Evolutionary conservation across 192 early-diverging fungal species (phyloP), one percentile per base, ranked within the genome.

Genomic region (Rhizophlyctis rosea): DNA sequence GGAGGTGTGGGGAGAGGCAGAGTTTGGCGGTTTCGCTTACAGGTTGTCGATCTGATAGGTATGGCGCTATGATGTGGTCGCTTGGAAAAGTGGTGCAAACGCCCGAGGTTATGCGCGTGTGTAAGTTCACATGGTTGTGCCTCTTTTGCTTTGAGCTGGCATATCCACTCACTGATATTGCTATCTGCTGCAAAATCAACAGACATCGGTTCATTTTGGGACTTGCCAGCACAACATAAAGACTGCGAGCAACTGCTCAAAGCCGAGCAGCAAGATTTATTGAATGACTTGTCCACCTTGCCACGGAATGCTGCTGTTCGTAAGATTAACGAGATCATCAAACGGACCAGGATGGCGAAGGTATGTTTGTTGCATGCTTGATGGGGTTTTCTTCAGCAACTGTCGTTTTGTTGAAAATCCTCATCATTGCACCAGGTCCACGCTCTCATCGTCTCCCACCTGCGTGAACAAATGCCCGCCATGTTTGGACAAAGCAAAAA

Each of bases 51-150:
- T n/a, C n/a, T n/a, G n/a, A n/a, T 53, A 78, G 79, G 1, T 92
- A 94, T 70, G 93, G 93, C 51, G 91, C 92, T 2, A 75, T 95
- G 72, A 95, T 95, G 93, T 95, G 90, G 90, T 88, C 89, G 23
- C 77, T 95, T 9, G 93, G 92, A 21, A 90, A 88, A 69, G 90
- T 94, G 9, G 81, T 95, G 21, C 81, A 87, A 47, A 93, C 89
- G 1, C 92, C 93, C 13, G 92, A 95, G 71, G 93, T 95, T 50
- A 85, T 86, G 71, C 78, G 90, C 4, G 93, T 95, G n/a, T 94
- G 87, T 62, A 65, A 88, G 39, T 83, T 58, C 21, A 3, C 24
- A 13, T 11, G 21, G 1, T 29, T 14, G 14, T 55, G 0, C 21
- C 68, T 34, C 18, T 44, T 24, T 64, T 67, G 21, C 14, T 50